Conservation (phyloP, 345 rosid genomes). For the Tarenaya hassleriana region DNA sequence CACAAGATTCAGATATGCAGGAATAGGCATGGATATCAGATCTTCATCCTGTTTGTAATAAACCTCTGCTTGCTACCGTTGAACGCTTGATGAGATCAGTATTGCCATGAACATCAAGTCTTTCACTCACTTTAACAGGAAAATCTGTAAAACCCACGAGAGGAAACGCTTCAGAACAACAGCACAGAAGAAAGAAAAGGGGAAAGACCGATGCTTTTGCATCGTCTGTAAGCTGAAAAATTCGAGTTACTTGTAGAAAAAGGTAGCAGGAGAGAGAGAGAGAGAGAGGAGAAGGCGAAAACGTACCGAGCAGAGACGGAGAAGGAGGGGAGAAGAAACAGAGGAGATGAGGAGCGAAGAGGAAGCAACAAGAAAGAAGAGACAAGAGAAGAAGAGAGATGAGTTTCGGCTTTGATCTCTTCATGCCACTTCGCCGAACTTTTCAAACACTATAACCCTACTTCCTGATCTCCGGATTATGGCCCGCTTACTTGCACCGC, state of each 20-base stretch:
- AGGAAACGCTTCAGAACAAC: constrained; percentile 9
- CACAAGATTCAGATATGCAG: too few species aligned
- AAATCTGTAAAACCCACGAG: constrained; percentile 14
- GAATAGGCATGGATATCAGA: too few species aligned
- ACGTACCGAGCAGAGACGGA: constrained; percentile 22
- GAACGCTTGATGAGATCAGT: constrained; percentile 16
- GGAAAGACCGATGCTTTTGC: neutral
- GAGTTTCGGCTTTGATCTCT: constrained; percentile 25
- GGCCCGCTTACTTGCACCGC: constrained; percentile 11
- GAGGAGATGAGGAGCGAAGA: constrained; percentile 27
- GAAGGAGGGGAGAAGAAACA: constrained; percentile 23
- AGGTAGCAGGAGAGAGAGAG: too few species aligned
- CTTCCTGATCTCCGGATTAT: constrained; percentile 13
- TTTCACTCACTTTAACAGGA: constrained; percentile 21
- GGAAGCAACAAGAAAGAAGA: constrained; percentile 26
- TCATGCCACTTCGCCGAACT: constrained; percentile 15
- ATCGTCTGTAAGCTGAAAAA: too few species aligned
- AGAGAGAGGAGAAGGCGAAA: constrained; percentile 9
- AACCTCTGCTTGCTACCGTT: constrained; percentile 16
- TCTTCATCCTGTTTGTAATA: neutral
- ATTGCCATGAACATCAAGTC: constrained; percentile 13
- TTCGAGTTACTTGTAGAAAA: constrained; percentile 11
- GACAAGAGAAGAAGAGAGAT: constrained; percentile 30
- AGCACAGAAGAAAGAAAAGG: neutral
- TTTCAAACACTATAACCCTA: too few species aligned